Conservation (phyloP, 2,329 filamentous ascomycete genomes). For the Colletotrichum liaoningense region DNA sequence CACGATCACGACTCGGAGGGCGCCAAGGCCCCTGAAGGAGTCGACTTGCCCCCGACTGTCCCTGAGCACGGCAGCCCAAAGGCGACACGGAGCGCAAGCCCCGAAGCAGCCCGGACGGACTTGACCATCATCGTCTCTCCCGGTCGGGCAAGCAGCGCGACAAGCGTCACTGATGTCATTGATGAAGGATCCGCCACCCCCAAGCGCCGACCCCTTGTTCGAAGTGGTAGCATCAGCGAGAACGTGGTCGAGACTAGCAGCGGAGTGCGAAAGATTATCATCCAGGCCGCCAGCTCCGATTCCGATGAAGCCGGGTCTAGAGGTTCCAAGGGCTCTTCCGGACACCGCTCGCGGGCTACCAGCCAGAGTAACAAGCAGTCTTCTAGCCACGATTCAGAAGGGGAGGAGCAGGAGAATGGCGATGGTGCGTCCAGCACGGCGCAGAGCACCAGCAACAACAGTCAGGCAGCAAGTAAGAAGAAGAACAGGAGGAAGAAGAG, state of each 20-base stretch:
- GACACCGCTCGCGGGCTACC: conserved; percentile 23
- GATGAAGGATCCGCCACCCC: conserved; percentile 30
- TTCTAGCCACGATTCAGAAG: conserved; percentile 11
- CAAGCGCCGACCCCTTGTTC: conserved; percentile 32
- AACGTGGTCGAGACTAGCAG: conserved; percentile 37
- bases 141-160: conserved; percentile 21
- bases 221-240: conserved; percentile 38
- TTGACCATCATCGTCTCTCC: conserved; percentile 29
- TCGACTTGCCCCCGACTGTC: conserved; percentile 20
- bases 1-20: conserved; percentile 16
- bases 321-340: conserved; percentile 33
- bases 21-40: background rate
- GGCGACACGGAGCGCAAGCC: conserved; percentile 2
- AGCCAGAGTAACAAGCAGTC: conserved; percentile 20
- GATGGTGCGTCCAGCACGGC: conserved; percentile 25
- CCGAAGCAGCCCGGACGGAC: conserved; percentile 22
- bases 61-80: conserved; percentile 13
- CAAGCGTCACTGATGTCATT: conserved; percentile 20
- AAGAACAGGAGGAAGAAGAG: conserved; percentile 53
- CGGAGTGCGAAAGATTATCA: conserved; percentile 37
- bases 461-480: conserved; percentile 44
- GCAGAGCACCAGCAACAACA: conserved; percentile 21
- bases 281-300: conserved; percentile 37
- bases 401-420: conserved; percentile 29
- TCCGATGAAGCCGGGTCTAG: conserved; percentile 33